Conservation (phyloP, 2,329 filamentous ascomycete genomes). For the Colletotrichum trifolii region DNA sequence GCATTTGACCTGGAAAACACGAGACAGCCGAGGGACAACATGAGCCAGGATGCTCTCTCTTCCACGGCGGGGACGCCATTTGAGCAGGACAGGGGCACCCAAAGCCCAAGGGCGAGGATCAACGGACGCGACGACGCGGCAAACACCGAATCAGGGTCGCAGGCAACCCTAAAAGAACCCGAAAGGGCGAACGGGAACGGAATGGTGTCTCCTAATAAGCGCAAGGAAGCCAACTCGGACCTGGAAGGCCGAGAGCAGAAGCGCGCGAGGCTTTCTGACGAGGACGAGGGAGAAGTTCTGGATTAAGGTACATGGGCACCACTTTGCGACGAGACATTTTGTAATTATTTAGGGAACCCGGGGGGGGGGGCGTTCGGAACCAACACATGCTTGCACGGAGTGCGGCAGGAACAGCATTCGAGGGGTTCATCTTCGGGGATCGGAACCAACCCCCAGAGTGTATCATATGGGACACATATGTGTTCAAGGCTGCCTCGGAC, state of each 20-base stretch:
- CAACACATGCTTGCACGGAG: slow-evolving; percentile 4
- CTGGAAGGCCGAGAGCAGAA: slow-evolving; percentile 54
- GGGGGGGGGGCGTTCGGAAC: slow-evolving; percentile 26
- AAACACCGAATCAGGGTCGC: slow-evolving; percentile 49
- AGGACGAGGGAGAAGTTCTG: slow-evolving; percentile 60
- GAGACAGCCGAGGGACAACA: slow-evolving; percentile 58
- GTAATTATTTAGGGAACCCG: slow-evolving; percentile 23
- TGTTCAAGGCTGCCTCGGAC: slow-evolving; percentile 3
- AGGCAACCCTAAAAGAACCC: slow-evolving; percentile 44
- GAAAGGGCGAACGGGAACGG: slow-evolving; percentile 43
- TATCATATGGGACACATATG: slow-evolving; percentile 11
- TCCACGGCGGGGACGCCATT: slow-evolving; percentile 62
- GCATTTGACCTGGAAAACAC: slow-evolving; percentile 68
- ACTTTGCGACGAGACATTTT: slow-evolving; percentile 6
- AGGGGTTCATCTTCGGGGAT: slow-evolving; percentile 1
- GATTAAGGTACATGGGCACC: slow-evolving; percentile 12
- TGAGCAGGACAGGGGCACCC: slow-evolving; percentile 59
- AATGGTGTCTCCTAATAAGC: slow-evolving; percentile 53
- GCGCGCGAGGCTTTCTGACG: slow-evolving; percentile 55
- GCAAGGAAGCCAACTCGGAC: slow-evolving; percentile 53
- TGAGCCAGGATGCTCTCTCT: slow-evolving; percentile 58
- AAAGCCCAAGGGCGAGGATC: slow-evolving; percentile 55
- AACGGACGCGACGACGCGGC: slow-evolving; percentile 53
- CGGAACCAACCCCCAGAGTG: slow-evolving; percentile 3
- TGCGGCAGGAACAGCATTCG: slow-evolving; percentile 1